Base-by-base conservation (phyloP, 805 yeast genomes). In the Candida piceae region DNA sequence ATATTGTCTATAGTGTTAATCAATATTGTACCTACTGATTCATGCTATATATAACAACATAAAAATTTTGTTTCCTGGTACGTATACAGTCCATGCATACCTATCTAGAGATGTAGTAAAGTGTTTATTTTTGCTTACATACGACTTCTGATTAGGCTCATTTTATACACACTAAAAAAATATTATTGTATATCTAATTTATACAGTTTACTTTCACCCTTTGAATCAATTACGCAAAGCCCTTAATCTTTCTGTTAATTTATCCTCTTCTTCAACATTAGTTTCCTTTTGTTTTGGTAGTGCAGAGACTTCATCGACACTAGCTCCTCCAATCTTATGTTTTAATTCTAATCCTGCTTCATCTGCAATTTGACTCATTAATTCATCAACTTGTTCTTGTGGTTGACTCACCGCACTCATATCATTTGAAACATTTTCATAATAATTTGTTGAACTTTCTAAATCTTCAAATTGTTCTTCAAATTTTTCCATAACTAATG, bases 401-500 rank as follows among this genome's bases (percentile, higher is more conserved):
- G 97, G 97, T 4, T 95, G 89, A 25, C 84, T 74, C 36, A 84
- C 72, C 0, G 96, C 96, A 52, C 85, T 87, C 36, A 93, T 86
- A 39, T 80, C 84, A 41, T 81, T 80, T 9, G 97, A 88, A 38
- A 95, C 90, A 32, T 78, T 75, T 60, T 90, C 97, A 59, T 93
- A 90, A 57, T 90, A 93, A 46, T 88, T 84, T 0, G 97, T 83
- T 22, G 94, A 77, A 7, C 96, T 93, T 58, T 93, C 98, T 49
- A 93, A 66, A 53, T 93, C 97, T 62, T 93, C 97, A 53, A 93
- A 93, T 59, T 93, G 99, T 39, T 72, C 77, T 61, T 93, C 99
- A 58, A 93, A 93, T 60, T 87, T 89, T 61, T 93, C 98, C 97
- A 93, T 93, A 10, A 93, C 90, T 62, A 88, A 63, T 5, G 97